Conservation (phyloP, 371 early-diverging fungal genomes). For the Syncephalis plumigaleata region DNA sequence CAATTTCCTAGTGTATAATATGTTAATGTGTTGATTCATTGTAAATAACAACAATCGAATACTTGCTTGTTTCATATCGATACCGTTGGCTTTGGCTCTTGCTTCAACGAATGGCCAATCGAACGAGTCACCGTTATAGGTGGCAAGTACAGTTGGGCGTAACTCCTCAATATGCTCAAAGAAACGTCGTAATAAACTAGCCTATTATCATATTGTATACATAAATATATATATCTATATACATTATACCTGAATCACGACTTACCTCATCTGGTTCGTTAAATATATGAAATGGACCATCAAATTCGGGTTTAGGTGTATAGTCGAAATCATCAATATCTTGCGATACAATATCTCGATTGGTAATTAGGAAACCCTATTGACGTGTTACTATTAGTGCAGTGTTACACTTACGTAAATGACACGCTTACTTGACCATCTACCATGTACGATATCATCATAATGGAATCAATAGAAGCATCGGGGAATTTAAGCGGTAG, state of each 20-base stretch:
- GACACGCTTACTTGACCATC: constrained; percentile 58
- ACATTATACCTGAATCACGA: background rate
- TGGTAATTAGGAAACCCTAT: constrained; percentile 93
- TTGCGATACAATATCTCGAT: constrained; percentile 89
- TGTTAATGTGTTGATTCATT: background rate
- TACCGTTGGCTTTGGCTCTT: constrained; percentile 59
- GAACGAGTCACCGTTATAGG: constrained; percentile 99
- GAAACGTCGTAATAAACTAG: constrained; percentile 66
- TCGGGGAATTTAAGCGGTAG: constrained; percentile 98
- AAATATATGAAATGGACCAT: constrained; percentile 91
- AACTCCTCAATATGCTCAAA: constrained; percentile 80
- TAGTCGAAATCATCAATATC: constrained; percentile 98
- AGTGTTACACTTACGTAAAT: background rate
- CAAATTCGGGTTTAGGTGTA: constrained; percentile 91
- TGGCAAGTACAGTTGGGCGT: constrained; percentile 87
- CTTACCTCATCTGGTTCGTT: constrained; percentile 85
- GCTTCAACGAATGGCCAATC: constrained; percentile 99
- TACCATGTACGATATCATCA: constrained; percentile 99
- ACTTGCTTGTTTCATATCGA: constrained; percentile 61
- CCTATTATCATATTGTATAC: constrained; percentile 10
- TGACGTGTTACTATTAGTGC: background rate
- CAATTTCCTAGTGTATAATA: constrained; percentile 43
- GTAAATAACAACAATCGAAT: background rate
- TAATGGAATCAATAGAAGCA: constrained; percentile 79
- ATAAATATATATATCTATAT: background rate